A percentile compares a stretch with the other conserved stretches of the same genome.
phyloP scores from a whole-genome alignment of 179 eudicot genomes.

The Pouteria campechiana region DNA sequence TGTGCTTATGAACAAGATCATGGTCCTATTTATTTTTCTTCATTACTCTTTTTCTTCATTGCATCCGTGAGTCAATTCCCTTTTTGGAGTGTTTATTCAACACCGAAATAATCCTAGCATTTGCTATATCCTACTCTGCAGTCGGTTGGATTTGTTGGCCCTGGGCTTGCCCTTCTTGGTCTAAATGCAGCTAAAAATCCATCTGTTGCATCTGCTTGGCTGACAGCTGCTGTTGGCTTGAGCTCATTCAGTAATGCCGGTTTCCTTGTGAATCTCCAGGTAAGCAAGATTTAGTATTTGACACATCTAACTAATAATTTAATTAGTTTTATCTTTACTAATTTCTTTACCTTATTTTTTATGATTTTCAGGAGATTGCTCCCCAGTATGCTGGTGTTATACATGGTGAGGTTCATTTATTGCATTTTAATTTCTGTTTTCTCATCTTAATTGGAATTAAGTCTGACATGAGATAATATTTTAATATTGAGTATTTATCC shows the following conservation, averaged over 20 bases:
- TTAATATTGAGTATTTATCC: not conserved
- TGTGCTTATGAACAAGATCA: too few relatives aligned
- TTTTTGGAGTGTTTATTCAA: too few relatives aligned
- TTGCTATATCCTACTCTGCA: conserved; percentile 19
- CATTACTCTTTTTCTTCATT: too few relatives aligned
- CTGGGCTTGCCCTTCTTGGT: conserved; percentile 75
- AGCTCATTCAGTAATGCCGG: conserved; percentile 95
- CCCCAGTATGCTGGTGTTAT: conserved; percentile 93
- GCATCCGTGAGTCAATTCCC: too few relatives aligned
- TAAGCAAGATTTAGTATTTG: conserved; percentile 13
- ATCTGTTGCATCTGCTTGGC: conserved; percentile 87
- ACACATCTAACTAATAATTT: not conserved
- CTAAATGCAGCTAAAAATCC: conserved; percentile 64
- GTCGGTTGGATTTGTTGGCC: conserved; percentile 90
- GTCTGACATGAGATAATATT: not conserved
- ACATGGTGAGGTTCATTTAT: conserved; percentile 46
- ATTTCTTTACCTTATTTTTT: conserved; percentile 4
- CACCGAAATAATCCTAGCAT: not conserved
- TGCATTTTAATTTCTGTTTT: too few relatives aligned
- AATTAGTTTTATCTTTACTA: not conserved
- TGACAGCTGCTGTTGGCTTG: conserved; percentile 74
- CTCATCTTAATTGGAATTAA: not conserved
- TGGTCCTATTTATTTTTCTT: too few relatives aligned
- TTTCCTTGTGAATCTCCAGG: conserved; percentile 95
- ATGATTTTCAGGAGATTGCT: conserved; percentile 66